Evolutionary conservation across 2,329 filamentous ascomycete species (phyloP), one percentile per base, ranked within the genome.

Genomic region (Cladosporium cucumerinum): DNA sequence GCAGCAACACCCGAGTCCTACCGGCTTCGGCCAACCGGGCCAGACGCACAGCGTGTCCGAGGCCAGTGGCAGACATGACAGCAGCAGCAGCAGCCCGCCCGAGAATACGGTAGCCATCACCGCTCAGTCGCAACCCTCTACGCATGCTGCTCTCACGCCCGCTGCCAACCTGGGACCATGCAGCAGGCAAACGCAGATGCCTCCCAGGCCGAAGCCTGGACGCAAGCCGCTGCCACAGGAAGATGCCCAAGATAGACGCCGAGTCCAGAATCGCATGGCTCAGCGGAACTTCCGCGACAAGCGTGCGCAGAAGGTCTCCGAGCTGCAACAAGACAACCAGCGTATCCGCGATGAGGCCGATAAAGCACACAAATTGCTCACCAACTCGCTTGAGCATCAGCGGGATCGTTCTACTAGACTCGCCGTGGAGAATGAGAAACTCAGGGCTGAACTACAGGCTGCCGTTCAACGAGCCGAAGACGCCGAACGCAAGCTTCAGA

Each of bases 191-290:
- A 75, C 78, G 69, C 71, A 69, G 3, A 72, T 82, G 25, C 80
- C 78, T 36, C 73, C 80, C 6, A 77, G 81, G 26, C 80, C 81
- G 8, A 81, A 79, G 82, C 94, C 95, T 25, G 94, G 94, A 57
- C 88, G 94, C 71, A 98, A 98, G 83, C 93, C 94, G 3, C 72
- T 76, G 55, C 63, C 68, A 30, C 92, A 92, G 55, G 93, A 97
- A 75, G 96, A 93, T 61, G 93, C 93, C 16, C 91, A 91, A 1
- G 96, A 93, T 51, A 96, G 96, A 81, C 87, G 95, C 69, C 96
- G 97, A 82, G 91, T 92, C 1, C 95, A 98, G 80, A 98, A 98
- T 77, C 86, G 95, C 66, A 91, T 92, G 55, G 94, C 94, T 3
- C 94, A 98, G 80, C 84, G 94, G 65, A 92, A 91, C 1, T 98